Percentiles rank a stretch among this genome's conserved stretches.
phyloP scores from a whole-genome alignment of 345 rosid genomes.

The Aegle marmelos region DNA sequence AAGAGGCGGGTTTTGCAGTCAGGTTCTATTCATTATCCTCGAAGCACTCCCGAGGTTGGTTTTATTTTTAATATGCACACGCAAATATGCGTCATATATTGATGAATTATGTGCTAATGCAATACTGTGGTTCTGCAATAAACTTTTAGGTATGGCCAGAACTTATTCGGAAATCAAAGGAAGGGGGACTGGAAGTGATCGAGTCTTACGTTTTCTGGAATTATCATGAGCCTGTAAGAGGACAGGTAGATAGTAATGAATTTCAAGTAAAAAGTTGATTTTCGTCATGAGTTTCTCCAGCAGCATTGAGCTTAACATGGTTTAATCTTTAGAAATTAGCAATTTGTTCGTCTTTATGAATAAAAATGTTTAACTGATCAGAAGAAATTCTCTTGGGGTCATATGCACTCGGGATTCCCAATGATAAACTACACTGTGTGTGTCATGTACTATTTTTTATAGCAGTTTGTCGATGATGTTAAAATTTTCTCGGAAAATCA shows the following conservation, averaged over 20 bases:
- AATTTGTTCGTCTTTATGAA: no score
- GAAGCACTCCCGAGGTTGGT: no score
- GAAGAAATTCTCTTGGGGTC: background rate
- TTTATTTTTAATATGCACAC: no score
- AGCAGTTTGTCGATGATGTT: background rate
- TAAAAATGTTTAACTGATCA: background rate
- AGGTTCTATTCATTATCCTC: slow-evolving; percentile 61
- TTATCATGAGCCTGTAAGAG: slow-evolving; percentile 57
- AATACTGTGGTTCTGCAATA: no score
- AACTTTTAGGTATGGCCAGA: no score
- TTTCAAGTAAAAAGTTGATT: background rate
- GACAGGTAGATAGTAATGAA: slow-evolving; percentile 40
- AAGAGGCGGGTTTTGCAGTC: slow-evolving; percentile 60
- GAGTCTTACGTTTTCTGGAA: slow-evolving; percentile 72
- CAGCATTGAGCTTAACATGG: no score
- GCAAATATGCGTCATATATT: no score
- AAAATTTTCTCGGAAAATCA: slow-evolving; percentile 5
- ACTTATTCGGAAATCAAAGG: no score
- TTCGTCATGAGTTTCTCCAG: no score
- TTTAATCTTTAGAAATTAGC: no score
- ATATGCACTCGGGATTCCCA: background rate
- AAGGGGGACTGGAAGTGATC: slow-evolving; percentile 33
- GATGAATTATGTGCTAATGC: no score
- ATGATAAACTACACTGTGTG: background rate
- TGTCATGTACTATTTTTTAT: background rate